Evolutionary conservation across 2,329 filamentous ascomycete species (phyloP), one percentile per base, ranked within the genome.

Genomic region (Fusarium sp.): DNA sequence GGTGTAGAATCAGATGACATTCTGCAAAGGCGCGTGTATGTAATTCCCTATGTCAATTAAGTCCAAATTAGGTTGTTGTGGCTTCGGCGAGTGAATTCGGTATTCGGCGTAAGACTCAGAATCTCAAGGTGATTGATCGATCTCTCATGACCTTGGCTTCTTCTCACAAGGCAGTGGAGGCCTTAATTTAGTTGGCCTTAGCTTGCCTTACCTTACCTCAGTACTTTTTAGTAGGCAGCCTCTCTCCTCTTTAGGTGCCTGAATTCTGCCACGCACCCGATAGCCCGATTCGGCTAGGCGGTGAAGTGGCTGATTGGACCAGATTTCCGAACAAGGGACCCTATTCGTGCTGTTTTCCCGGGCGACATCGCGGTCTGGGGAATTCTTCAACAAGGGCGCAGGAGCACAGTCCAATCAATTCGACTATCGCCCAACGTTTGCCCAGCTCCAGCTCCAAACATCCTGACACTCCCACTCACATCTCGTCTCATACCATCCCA

Each of bases 391-490:
- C 38, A 66, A 70, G 65, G 65, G 66, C 53, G 50, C 30, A 51
- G 36, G 56, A 51, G 72, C 48, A 61, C 64, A 71, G 66, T 67
- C 77, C 76, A 77, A 78, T 78, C 73, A 75, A 66, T 64, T 66
- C 57, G 55, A 73, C 63, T 41, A 54, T 45, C 59, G 44, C 53
- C 45, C 65, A 77, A 68, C 62, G 45, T 72, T 77, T 70, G 63
- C 57, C 69, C 65, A 75, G 70, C 65, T 56, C 70, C 63, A 77
- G 71, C 68, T 77, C 72, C 65, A 77, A 70, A 73, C 74, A 75
- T 68, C 63, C 63, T 58, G 55, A 58, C 55, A 58, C 55, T 58
- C 42, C 55, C 55, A 58, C 42, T 50, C 55, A 50, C 55, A 58
- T 58, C 55, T 24, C 55, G 48, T 58, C 42, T 58, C 32, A 58